Evolutionary conservation across 352 stramenopile genomes (phyloP).

Genomic region (Phytophthora litchii): DNA sequence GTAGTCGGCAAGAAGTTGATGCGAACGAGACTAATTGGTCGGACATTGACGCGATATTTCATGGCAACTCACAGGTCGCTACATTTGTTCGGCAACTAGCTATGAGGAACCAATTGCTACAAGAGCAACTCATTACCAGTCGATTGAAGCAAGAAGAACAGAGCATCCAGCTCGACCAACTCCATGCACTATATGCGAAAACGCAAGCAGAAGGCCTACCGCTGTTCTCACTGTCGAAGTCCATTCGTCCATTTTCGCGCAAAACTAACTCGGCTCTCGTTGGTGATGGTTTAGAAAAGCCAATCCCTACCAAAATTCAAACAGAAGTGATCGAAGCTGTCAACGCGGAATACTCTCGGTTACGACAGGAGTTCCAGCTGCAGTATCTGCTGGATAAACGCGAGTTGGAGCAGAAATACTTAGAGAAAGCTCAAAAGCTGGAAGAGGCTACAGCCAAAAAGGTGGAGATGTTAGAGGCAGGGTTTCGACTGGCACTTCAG

Average conservation of each 20-base stretch:
- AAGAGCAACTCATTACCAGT: conserved; percentile 57
- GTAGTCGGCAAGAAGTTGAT: background rate
- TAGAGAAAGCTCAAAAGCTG: conserved; percentile 24
- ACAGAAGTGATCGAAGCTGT: conserved; percentile 62
- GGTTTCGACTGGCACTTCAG: conserved; percentile 33
- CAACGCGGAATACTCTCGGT: conserved; percentile 42
- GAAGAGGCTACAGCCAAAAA: conserved; percentile 48
- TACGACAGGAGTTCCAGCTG: conserved; percentile 49
- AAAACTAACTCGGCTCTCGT: conserved; percentile 7
- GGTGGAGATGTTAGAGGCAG: conserved; percentile 56
- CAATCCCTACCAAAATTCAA: conserved; percentile 36
- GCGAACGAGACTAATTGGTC: background rate
- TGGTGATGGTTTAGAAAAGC: conserved; percentile 15
- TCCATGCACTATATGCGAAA: conserved; percentile 60
- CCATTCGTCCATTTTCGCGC: conserved; percentile 40
- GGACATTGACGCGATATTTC: conserved; percentile 17
- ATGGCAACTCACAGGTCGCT: conserved; percentile 32
- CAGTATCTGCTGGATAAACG: conserved; percentile 37
- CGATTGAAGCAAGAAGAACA: conserved; percentile 64
- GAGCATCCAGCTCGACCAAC: conserved; percentile 65
- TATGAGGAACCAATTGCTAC: conserved; percentile 45
- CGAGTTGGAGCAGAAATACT: conserved; percentile 32
- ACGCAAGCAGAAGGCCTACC: conserved; percentile 43
- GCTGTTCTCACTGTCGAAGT: conserved; percentile 48
- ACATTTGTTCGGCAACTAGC: conserved; percentile 50